These are phyloP conservation scores for Globisporangium middletonii DNA, from an alignment of 352 stramenopile species.

Conservation along the genomic window DNA sequence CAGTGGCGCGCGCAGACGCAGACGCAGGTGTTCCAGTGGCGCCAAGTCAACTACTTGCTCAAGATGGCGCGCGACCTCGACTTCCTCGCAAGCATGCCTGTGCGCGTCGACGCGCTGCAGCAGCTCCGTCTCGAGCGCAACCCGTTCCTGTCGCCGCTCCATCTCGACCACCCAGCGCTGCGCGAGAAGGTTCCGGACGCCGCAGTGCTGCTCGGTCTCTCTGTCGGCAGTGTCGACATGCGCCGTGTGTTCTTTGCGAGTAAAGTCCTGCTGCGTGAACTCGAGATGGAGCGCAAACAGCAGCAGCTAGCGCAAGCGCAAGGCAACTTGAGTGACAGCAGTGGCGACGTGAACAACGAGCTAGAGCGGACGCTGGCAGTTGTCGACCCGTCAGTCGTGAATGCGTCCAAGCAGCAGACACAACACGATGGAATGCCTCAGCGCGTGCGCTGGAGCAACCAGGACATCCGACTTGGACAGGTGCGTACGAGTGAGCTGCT, in stretches of 20 bases:
- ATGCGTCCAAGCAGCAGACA: conserved; percentile 11
- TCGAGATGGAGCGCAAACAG: conserved; percentile 17
- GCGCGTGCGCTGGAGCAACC: conserved; percentile 40
- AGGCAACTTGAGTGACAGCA: neutral
- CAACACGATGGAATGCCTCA: conserved; percentile 2
- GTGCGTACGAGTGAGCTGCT: neutral
- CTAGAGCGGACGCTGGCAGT: neutral
- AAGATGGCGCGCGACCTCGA: conserved; percentile 70
- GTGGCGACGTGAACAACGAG: neutral
- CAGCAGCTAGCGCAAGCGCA: neutral
- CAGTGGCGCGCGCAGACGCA: conserved; percentile 33
- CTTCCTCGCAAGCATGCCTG: conserved; percentile 33
- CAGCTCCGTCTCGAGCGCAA: conserved; percentile 53
- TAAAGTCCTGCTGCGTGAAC: conserved; percentile 40
- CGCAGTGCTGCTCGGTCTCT: conserved; percentile 28
- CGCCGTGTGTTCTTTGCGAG: conserved; percentile 44
- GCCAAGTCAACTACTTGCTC: conserved; percentile 67
- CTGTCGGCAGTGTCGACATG: conserved; percentile 52
- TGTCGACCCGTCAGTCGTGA: conserved; percentile 4
- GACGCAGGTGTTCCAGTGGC: conserved; percentile 61
- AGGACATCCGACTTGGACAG: conserved; percentile 15
- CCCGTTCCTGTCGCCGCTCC: conserved; percentile 50
- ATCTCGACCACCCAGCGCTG: conserved; percentile 51
- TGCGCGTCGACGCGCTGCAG: conserved; percentile 32
- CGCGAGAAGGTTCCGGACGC: conserved; percentile 18